Evolutionary conservation across 2,329 filamentous ascomycete species (phyloP), one percentile per base, ranked within the genome.

Genomic region (Furcasterigmium furcatum): DNA sequence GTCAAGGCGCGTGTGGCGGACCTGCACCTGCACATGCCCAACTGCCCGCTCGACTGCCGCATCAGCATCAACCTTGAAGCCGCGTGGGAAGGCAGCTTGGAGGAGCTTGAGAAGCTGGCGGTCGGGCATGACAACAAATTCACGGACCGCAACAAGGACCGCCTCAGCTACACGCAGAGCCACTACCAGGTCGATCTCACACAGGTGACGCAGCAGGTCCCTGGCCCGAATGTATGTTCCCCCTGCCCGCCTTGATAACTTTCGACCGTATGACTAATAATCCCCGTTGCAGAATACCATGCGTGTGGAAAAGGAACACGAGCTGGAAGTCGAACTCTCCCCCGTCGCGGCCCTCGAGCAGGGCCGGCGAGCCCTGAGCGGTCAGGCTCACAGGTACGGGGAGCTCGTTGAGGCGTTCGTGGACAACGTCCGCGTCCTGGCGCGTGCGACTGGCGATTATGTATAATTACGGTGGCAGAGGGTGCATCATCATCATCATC

Each of bases 41-140:
- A 74, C 41, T 80, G 79, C 9, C 80, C 82, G 4, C 88, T 96
- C 58, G 94, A 99, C 66, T 96, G 91, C 67, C 88, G 94, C 10
- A 85, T 99, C 55, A 95, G 90, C 57, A 84, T 99, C 59, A 97
- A 96, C 60, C 78, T 99, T 3, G 95, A 99, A 80, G 91, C 95
- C 80, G 79, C 85, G 44, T 95, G 85, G 72, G 78, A 90, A 4
- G 89, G 91, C 2, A 58, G 87, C 0, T 73, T 82, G 4, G 71
- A 79, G 32, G 78, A 81, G 48, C 63, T 83, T 13, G 73, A 79
- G 55, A 58, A 64, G 20, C 46, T 67, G 43, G 58, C 58, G 40
- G 64, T 57, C 35, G 57, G 52, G 44, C 66, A 55, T 52, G 64
- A 45, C 53, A 73, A 59, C 58, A 71, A 58, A 22, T 63, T 65